Conservation (phyloP, 345 rosid genomes). For the Salix dunnii region DNA sequence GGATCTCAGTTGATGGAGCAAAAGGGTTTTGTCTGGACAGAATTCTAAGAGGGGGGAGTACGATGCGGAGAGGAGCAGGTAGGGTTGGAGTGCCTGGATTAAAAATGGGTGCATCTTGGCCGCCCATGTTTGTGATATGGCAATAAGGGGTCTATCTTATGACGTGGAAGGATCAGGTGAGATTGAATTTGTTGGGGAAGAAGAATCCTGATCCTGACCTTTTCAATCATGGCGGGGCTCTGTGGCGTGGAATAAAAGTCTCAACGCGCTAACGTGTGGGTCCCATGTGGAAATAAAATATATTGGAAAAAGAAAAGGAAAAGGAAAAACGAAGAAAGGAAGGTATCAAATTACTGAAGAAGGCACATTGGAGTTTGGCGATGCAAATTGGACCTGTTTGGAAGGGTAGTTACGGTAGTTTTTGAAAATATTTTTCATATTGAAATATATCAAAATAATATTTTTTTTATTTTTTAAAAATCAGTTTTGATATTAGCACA, state of each 20-base stretch:
- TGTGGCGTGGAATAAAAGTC: constrained; percentile 28
- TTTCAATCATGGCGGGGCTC: constrained; percentile 6
- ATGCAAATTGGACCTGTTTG: no score
- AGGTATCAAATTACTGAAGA: background rate
- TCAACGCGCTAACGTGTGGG: constrained; percentile 17
- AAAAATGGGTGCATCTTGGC: background rate
- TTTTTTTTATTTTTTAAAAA: no score
- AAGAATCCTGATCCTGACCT: constrained; percentile 9
- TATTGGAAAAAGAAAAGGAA: background rate
- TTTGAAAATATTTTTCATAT: no score
- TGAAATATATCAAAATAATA: no score
- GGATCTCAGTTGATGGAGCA: no score
- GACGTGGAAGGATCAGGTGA: constrained; percentile 2
- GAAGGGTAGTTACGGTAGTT: no score
- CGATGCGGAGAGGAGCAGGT: background rate
- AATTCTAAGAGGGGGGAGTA: background rate
- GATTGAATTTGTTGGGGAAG: background rate
- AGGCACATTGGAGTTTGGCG: background rate
- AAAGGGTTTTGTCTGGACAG: background rate
- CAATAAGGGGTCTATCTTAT: background rate
- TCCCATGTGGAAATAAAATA: background rate
- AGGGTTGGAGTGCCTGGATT: background rate
- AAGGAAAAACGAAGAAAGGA: background rate
- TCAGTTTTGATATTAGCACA: no score
- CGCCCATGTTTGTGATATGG: background rate